Conservation (phyloP, 306 rosid genomes). For the Glycine tomentella region DNA sequence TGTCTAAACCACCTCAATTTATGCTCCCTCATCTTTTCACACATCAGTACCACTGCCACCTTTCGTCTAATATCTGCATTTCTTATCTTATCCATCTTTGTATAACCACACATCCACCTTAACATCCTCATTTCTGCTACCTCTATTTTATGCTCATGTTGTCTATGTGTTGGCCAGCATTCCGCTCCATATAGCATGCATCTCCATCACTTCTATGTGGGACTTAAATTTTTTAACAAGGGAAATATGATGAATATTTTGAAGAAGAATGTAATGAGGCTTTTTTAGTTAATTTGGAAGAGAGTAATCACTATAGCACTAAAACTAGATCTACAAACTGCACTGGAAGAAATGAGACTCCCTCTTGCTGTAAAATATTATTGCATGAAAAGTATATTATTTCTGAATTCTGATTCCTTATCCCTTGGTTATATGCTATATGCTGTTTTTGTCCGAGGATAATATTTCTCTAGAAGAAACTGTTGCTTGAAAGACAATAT, state of each 20-base stretch:
- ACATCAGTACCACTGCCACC: no score
- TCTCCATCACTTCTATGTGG: neutral
- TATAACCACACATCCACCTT: no score
- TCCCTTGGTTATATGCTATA: constrained; percentile 14
- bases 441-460: neutral
- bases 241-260: constrained; percentile 30
- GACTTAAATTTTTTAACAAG: constrained; percentile 13
- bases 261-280: constrained; percentile 1
- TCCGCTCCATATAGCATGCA: no score
- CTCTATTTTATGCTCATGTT: no score
- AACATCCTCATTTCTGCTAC: no score
- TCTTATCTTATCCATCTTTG: no score
- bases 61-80: no score
- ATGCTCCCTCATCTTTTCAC: no score
- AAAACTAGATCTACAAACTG: constrained; percentile 4
- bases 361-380: neutral
- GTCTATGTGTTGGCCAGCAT: no score
- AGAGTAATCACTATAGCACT: neutral
- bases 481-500: constrained; percentile 37
- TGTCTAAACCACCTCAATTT: no score
- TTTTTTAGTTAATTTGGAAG: constrained; percentile 37
- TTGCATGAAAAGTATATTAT: constrained; percentile 12
- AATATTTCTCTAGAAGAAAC: constrained; percentile 32
- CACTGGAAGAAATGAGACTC: constrained; percentile 16
- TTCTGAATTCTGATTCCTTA: neutral